Evolutionary conservation across 2,329 filamentous ascomycete species (phyloP).

Genomic region (Lasiodiplodia sp.): DNA sequence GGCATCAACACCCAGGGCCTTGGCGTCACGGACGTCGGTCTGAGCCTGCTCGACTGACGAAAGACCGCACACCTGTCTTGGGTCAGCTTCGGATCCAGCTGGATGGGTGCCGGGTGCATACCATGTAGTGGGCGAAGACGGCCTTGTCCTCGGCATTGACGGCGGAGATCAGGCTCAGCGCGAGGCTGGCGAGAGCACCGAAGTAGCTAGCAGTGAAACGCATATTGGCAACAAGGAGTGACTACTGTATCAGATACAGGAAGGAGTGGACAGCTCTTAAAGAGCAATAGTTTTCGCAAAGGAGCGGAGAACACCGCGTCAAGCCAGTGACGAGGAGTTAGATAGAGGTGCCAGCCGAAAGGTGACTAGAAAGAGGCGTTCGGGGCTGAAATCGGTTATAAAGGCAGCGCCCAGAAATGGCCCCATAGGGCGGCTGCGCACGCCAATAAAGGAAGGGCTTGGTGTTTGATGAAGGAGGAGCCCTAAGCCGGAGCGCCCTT

Average conservation of each 20-base stretch:
- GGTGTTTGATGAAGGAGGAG: slow-evolving; percentile 26
- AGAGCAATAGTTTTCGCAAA: background rate
- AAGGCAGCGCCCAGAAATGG: slow-evolving; percentile 6
- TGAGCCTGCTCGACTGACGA: slow-evolving; percentile 19
- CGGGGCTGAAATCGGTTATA: slow-evolving; percentile 4
- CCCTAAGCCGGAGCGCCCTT: slow-evolving; percentile 1
- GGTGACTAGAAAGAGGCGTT: slow-evolving; percentile 1
- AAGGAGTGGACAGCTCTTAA: slow-evolving; percentile 15
- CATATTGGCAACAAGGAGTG: slow-evolving; percentile 18
- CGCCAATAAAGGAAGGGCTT: slow-evolving; percentile 16
- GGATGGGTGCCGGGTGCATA: background rate
- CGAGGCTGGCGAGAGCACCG: background rate
- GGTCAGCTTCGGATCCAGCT: background rate
- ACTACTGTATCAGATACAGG: slow-evolving; percentile 15
- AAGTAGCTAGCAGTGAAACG: slow-evolving; percentile 12
- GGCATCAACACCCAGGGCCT: slow-evolving; percentile 43
- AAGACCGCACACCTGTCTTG: slow-evolving; percentile 20
- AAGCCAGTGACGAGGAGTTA: slow-evolving; percentile 17
- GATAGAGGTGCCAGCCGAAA: slow-evolving; percentile 4
- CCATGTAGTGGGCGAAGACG: slow-evolving; percentile 30
- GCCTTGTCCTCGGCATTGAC: slow-evolving; percentile 19
- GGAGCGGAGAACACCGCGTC: slow-evolving; percentile 9
- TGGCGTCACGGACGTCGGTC: slow-evolving; percentile 39
- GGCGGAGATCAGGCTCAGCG: slow-evolving; percentile 3
- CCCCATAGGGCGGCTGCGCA: slow-evolving; percentile 1